These are phyloP conservation scores for Colletotrichum sp. DNA, from an alignment of 2,329 filamentous ascomycete genomes.

Conservation along the genomic window DNA sequence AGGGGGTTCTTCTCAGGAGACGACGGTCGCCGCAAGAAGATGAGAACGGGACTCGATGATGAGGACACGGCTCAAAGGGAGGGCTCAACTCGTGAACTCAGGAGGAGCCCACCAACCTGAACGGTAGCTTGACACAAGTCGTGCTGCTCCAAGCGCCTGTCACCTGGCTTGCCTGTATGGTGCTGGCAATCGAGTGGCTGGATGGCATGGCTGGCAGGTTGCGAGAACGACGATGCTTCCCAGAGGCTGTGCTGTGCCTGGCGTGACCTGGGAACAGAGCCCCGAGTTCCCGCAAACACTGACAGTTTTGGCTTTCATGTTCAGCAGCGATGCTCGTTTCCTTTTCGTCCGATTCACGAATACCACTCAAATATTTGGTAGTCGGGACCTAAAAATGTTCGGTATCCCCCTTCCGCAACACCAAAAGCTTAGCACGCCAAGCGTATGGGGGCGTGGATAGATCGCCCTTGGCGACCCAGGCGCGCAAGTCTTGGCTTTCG, in stretches of 20 bases:
- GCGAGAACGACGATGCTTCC: neutral
- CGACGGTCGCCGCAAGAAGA: neutral
- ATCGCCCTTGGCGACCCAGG: constrained; percentile 11
- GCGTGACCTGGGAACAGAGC: neutral
- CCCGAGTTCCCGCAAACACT: constrained; percentile 12
- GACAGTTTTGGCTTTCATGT: constrained; percentile 3
- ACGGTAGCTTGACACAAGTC: neutral
- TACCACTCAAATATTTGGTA: neutral
- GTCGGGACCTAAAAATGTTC: neutral
- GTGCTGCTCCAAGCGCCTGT: neutral
- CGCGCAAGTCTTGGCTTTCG: neutral
- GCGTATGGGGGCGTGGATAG: neutral
- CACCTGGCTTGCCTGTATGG: neutral
- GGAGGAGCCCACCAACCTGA: neutral
- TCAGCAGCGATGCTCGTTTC: constrained; percentile 11
- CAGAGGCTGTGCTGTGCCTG: neutral
- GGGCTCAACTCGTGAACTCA: neutral
- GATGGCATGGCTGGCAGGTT: neutral
- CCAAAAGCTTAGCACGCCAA: constrained; percentile 12
- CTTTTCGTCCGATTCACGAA: constrained; percentile 7
- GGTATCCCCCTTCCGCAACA: constrained; percentile 9
- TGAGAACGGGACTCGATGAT: neutral
- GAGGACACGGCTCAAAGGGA: neutral
- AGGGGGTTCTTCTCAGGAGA: neutral
- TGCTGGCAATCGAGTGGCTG: neutral